phyloP scores from a whole-genome alignment of 495 filamentous ascomycete genomes.

The Aspergillus leporis region DNA sequence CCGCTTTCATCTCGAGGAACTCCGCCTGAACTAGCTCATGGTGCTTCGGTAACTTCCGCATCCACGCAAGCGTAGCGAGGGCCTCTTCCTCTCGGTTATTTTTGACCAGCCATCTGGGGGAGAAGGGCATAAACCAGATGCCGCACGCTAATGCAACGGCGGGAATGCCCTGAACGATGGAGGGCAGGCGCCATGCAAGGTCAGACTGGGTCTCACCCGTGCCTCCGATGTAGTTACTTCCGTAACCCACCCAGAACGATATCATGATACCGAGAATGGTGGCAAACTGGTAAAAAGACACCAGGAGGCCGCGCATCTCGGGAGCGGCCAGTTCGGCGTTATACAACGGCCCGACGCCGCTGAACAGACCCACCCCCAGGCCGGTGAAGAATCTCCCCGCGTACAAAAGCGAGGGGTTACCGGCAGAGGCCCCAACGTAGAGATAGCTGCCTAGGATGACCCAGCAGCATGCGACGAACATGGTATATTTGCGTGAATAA shows the following conservation, averaged over 20 bases:
- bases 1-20: slow-evolving; percentile 45
- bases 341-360: slow-evolving; percentile 63
- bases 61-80: slow-evolving; percentile 46
- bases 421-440: slow-evolving; percentile 49
- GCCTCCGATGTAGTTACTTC: slow-evolving; percentile 43
- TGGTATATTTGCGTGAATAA: slow-evolving; percentile 66
- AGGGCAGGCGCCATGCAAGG: slow-evolving; percentile 50
- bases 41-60: slow-evolving; percentile 41
- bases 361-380: slow-evolving; percentile 63
- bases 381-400: slow-evolving; percentile 69
- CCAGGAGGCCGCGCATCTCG: slow-evolving; percentile 72
- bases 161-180: slow-evolving; percentile 50
- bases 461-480: slow-evolving; percentile 72
- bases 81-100: slow-evolving; percentile 51
- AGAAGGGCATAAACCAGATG: slow-evolving; percentile 48
- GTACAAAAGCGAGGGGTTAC: slow-evolving; percentile 61
- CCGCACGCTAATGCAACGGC: slow-evolving; percentile 43
- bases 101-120: slow-evolving; percentile 50
- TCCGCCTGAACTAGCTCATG: slow-evolving; percentile 45
- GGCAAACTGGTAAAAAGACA: slow-evolving; percentile 78
- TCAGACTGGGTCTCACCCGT: slow-evolving; percentile 37
- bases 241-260: slow-evolving; percentile 75
- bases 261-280: slow-evolving; percentile 74
- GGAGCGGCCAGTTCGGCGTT: slow-evolving; percentile 75
- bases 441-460: slow-evolving; percentile 62